Percentiles rank a stretch among this genome's conserved stretches.
Conservation (phyloP, 1,139 yeast genomes). For the Kodamaea derodonti region DNA sequence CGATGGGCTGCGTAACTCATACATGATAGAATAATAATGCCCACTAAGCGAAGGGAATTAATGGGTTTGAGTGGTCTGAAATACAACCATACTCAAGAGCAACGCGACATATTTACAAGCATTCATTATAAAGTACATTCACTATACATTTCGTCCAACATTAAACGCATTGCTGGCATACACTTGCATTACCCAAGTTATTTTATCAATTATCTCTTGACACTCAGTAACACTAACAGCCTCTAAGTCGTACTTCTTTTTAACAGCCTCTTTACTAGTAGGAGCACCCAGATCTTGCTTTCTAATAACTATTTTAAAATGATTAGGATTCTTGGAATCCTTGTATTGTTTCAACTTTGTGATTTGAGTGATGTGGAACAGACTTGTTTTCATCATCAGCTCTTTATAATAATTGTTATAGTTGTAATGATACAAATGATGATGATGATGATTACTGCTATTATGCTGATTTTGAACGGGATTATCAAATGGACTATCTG, state of each 20-base stretch:
- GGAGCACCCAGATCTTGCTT: conserved; percentile 52
- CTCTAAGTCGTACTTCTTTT: conserved; percentile 83
- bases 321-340: conserved; percentile 59
- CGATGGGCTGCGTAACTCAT: not conserved
- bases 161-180: conserved; percentile 20
- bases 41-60: no score
- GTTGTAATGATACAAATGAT: conserved; percentile 53
- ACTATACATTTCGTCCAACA: no score
- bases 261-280: conserved; percentile 28
- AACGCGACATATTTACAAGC: no score
- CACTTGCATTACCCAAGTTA: conserved; percentile 51
- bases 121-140: no score
- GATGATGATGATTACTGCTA: conserved; percentile 16
- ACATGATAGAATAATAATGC: not conserved
- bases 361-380: conserved; percentile 83
- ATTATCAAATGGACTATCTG: conserved; percentile 45
- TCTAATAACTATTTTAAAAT: conserved; percentile 78
- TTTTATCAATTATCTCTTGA: conserved; percentile 68
- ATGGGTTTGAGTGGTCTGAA: no score
- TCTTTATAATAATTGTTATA: conserved; percentile 38
- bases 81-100: no score
- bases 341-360: conserved; percentile 71
- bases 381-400: conserved; percentile 69
- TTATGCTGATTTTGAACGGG: conserved; percentile 18
- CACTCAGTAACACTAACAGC: conserved; percentile 63